Base-by-base conservation (phyloP, 2,329 filamentous ascomycete species). In the Trichoderma pleuroti region DNA sequence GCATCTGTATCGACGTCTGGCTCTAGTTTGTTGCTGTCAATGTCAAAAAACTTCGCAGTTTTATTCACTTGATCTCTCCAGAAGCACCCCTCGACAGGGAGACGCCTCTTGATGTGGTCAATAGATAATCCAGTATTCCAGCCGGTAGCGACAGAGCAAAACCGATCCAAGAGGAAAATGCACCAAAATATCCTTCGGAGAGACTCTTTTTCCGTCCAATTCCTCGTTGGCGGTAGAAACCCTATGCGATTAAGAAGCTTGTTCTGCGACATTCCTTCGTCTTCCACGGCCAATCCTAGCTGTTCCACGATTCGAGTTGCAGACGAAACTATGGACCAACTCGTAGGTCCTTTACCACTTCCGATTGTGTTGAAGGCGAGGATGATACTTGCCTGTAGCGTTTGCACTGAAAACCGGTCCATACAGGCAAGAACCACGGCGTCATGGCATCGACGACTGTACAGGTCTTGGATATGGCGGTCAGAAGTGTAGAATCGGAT, bases 91-190 rank as follows among this genome's bases (percentile, higher is more conserved):
- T 82, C 80, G 36, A 61, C 39, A 5, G 81, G 81, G 1, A 82
- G 75, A n/a, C 80, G 76, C 5, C 79, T 76, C 21, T 77, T 76
- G 36, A 82, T 78, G 69, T 81, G 79, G 26, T 78, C 76, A 0
- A 75, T 76, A 2, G 80, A 79, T 4, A 82, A 74, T 61, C 78
- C 80, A 1, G 78, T 81, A 63, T 82, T 82, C 80, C 80, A 80
- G 36, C 76, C 78, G 34, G 76, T 80, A 10, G 75, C 75, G 10
- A 79, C 76, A 75, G 72, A 68, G 71, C 74, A 76, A 77, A 81
- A 80, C 28, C 79, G 74, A 65, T 82, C 79, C 8, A 81, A 70
- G n/a, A 75, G 75, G 72, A 81, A 82, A 42, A 81, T 75, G 39
- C 73, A 78, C 80, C 80, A 81, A 66, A 82, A 82, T 1, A 82